Conservation (phyloP, 345 rosid species). For the Gossypium sturtianum region DNA sequence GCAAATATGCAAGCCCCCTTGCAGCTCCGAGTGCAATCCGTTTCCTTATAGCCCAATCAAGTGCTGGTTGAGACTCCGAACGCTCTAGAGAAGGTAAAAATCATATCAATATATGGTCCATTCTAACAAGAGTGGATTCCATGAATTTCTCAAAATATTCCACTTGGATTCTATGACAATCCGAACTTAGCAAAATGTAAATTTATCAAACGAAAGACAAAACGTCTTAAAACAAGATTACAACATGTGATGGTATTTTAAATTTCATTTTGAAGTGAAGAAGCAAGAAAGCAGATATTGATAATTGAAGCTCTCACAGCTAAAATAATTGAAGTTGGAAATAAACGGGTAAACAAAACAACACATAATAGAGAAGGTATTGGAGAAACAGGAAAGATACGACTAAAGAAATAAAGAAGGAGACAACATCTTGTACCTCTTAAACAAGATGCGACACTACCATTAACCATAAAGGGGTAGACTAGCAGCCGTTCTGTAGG, state of each 20-base stretch:
- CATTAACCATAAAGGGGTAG: constrained; percentile 87
- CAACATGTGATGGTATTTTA: neutral
- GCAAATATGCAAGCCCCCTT: constrained; percentile 91
- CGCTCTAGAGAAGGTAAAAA: constrained; percentile 43
- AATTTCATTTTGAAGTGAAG: neutral
- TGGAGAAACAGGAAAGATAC: neutral
- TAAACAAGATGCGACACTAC: constrained; percentile 95
- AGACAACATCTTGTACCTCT: constrained; percentile 45
- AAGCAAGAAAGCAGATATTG: neutral
- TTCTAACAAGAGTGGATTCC: neutral
- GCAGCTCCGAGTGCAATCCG: constrained; percentile 78
- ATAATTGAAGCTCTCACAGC: neutral
- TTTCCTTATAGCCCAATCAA: constrained; percentile 70
- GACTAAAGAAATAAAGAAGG: neutral
- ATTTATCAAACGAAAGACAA: neutral
- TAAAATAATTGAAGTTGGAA: neutral
- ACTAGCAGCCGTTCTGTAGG: constrained; percentile 89
- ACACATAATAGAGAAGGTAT: neutral
- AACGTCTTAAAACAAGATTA: neutral
- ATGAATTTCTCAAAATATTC: neutral
- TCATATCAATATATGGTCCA: neutral
- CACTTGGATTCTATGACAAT: neutral
- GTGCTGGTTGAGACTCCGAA: constrained; percentile 38
- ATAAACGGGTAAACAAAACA: neutral
- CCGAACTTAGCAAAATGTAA: neutral